Base-by-base conservation (phyloP, 768 basidiomycete genomes). In the Jaapia argillacea region DNA sequence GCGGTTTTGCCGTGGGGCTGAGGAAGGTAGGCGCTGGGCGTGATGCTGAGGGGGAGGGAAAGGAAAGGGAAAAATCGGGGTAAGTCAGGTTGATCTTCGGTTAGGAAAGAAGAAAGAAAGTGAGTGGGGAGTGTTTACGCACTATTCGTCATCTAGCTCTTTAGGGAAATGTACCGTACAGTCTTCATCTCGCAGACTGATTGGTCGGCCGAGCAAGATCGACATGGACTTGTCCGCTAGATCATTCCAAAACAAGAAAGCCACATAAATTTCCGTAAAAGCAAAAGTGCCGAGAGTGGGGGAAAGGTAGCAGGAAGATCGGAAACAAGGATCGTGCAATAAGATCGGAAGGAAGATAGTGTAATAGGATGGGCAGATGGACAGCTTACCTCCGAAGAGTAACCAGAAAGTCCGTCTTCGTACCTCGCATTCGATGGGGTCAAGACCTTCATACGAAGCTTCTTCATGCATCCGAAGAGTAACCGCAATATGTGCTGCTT, bases 91-190 rank as follows among this genome's bases (percentile, higher is more conserved):
- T 50, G 54, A 64, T 59, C 31, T 45, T 64, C 56, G n/a, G n/a
- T n/a, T n/a, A n/a, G n/a, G 66, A 51, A 28, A 36, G 31, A 35
- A 40, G 28, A 12, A 24, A 36, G 38, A 42, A 16, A 6, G 23
- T 41, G 39, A n/a, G 39, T 46, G 36, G 35, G 45, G 10, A 33
- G 31, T 10, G 31, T 12, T 38, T 44, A 76, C 84, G 54, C 62
- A 89, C 86, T 87, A 89, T 67, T 89, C 86, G 57, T 90, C 86
- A 61, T 90, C 86, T 45, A 90, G 66, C 62, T 90, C 86, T 61
- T 81, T 85, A 22, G 87, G 87, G 64, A 89, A 88, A 58, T 87
- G 81, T 2, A 87, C 76, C 6, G 86, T 88, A 61, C 88, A 91
- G 59, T 94, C 90, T 58, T 92, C 91, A 55, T 91, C 87, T 42